These are phyloP conservation scores for Cyclaneusma minus DNA, from an alignment of 2,329 filamentous ascomycete genomes.

Conservation along the genomic window DNA sequence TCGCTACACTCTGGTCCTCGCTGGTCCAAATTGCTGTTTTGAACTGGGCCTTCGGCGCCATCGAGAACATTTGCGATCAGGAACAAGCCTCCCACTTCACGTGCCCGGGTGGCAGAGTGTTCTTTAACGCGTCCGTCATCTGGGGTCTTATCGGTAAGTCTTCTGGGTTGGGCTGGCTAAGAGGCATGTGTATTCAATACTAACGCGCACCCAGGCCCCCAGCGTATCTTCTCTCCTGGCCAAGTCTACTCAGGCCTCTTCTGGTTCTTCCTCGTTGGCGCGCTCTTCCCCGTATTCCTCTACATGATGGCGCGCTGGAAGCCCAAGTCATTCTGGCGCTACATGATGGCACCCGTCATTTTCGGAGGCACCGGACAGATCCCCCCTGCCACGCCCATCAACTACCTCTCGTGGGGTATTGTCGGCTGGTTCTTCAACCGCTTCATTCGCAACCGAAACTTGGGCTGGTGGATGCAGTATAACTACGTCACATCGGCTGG, in stretches of 20 bases:
- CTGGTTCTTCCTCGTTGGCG: constrained; percentile 59
- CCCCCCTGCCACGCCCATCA: constrained; percentile 55
- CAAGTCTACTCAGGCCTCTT: constrained; percentile 48
- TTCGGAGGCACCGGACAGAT: constrained; percentile 48
- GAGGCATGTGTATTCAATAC: too few species aligned
- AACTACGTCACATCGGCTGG: constrained; percentile 63
- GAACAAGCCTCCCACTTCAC: constrained; percentile 41
- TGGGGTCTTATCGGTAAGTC: constrained; percentile 66
- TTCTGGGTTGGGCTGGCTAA: too few species aligned
- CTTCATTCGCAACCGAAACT: constrained; percentile 46
- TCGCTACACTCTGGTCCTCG: constrained; percentile 50
- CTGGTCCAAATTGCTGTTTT: constrained; percentile 50
- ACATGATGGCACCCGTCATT: constrained; percentile 52
- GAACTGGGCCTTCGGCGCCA: constrained; percentile 43
- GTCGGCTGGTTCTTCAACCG: constrained; percentile 56
- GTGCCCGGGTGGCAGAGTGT: constrained; percentile 32
- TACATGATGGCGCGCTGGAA: constrained; percentile 39
- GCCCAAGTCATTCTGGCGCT: constrained; percentile 45
- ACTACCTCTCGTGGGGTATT: constrained; percentile 55
- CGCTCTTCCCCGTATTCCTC: constrained; percentile 43
- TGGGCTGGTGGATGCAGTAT: constrained; percentile 64
- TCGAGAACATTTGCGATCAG: constrained; percentile 44
- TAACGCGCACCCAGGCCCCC: too few species aligned
- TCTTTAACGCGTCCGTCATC: constrained; percentile 55
- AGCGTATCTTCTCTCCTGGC: constrained; percentile 48